Conservation (phyloP, 108 stramenopile species). For the Cyclotella cryptica region DNA sequence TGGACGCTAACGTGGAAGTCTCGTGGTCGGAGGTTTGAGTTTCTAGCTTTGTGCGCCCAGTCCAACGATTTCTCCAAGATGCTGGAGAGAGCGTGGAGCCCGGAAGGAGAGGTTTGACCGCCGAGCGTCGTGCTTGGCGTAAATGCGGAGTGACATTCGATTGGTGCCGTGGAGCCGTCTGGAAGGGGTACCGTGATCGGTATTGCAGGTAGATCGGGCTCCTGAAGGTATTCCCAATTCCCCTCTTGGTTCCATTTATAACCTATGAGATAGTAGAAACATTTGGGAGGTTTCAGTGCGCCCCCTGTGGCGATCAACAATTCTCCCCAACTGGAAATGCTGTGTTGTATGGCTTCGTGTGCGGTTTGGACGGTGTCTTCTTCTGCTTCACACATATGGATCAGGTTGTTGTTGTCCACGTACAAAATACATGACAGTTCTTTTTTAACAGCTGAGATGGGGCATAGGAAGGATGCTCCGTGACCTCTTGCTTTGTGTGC, state of each 20-base stretch:
- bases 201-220: background rate
- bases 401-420: too few species aligned
- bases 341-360: background rate
- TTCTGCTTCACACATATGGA: background rate
- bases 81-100: background rate
- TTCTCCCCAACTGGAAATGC: too few species aligned
- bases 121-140: background rate
- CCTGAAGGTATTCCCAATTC: background rate
- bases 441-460: slow-evolving; percentile 1
- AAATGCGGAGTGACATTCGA: background rate
- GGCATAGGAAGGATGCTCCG: slow-evolving; percentile 9
- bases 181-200: background rate
- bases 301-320: background rate
- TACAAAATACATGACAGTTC: too few species aligned
- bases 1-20: too few species aligned
- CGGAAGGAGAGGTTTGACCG: slow-evolving; percentile 8
- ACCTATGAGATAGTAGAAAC: too few species aligned
- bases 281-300: too few species aligned
- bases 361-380: background rate
- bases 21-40: too few species aligned
- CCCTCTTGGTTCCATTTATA: background rate
- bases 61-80: background rate
- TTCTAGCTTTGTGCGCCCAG: too few species aligned
- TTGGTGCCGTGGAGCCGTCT: too few species aligned
- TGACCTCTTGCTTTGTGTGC: slow-evolving; percentile 13